Evolutionary conservation across 1,139 yeast genomes (phyloP).

Genomic region (Candida tropicalis): DNA sequence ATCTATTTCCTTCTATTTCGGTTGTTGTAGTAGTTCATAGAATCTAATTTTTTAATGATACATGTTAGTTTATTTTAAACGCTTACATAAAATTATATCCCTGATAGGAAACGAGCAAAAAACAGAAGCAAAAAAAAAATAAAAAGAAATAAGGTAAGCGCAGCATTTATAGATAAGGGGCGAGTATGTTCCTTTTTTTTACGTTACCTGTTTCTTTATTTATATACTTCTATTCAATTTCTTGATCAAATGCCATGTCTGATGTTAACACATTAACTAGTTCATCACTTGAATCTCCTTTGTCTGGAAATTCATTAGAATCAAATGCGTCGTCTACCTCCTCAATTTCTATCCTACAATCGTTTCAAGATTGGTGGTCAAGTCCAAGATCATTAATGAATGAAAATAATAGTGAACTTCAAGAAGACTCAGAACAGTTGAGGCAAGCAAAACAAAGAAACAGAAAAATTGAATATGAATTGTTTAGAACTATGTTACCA

Average conservation of each 20-base stretch:
- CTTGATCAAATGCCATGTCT: neutral
- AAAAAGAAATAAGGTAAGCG: neutral
- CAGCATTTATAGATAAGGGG: neutral
- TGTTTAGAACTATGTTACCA: conserved; percentile 38
- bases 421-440: conserved; percentile 18
- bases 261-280: neutral
- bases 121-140: neutral
- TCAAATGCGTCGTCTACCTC: conserved; percentile 1
- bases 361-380: conserved; percentile 46
- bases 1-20: neutral
- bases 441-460: conserved; percentile 30
- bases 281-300: conserved; percentile 3
- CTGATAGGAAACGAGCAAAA: neutral
- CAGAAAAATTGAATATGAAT: conserved; percentile 35
- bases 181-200: neutral
- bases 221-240: neutral
- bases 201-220: neutral
- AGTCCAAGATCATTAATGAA: conserved; percentile 9
- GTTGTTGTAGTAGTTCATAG: neutral
- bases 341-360: conserved; percentile 32
- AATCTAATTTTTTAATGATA: neutral
- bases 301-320: conserved; percentile 1
- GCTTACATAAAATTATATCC: neutral
- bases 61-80: neutral
- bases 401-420: conserved; percentile 1